Evolutionary conservation across 306 rosid genomes (phyloP).

Genomic region (Cotoneaster glaucophyllus): DNA sequence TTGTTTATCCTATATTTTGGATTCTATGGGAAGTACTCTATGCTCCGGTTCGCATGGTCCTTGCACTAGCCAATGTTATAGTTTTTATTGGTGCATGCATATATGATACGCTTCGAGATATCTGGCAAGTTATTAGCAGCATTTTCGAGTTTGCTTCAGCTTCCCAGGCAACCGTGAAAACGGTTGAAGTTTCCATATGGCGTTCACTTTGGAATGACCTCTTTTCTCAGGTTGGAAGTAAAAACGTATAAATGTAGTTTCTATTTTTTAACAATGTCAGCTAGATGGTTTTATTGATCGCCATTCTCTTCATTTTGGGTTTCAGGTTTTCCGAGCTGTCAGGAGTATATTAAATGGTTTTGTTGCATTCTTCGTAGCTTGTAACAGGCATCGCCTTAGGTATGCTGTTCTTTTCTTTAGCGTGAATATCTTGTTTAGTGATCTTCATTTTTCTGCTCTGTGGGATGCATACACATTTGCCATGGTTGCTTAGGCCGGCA

Average conservation of each 20-base stretch:
- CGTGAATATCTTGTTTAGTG: neutral
- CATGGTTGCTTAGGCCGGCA: neutral
- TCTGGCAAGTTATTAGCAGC: constrained; percentile 49
- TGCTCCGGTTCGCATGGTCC: constrained; percentile 58
- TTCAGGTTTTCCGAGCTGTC: constrained; percentile 85
- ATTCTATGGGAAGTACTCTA: constrained; percentile 60
- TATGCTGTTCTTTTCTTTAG: constrained; percentile 17
- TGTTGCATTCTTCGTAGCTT: constrained; percentile 79
- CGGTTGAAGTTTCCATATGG: constrained; percentile 73
- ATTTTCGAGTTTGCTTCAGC: constrained; percentile 61
- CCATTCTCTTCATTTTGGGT: constrained; percentile 1
- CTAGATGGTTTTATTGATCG: constrained; percentile 20
- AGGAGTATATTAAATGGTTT: constrained; percentile 80
- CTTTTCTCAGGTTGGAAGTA: constrained; percentile 65
- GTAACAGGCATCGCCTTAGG: constrained; percentile 98
- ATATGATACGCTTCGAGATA: constrained; percentile 31
- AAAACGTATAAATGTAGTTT: constrained; percentile 1
- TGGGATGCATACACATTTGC: neutral
- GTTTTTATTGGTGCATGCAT: constrained; percentile 28
- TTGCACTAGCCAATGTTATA: constrained; percentile 40
- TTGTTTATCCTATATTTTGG: constrained; percentile 65
- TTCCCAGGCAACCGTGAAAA: constrained; percentile 54
- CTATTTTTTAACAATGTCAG: constrained; percentile 1
- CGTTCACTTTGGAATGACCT: constrained; percentile 92
- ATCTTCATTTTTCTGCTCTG: neutral